These are phyloP conservation scores for Athelia psychrophila DNA, from an alignment of 1,284 basidiomycete genomes.

Conservation along the genomic window DNA sequence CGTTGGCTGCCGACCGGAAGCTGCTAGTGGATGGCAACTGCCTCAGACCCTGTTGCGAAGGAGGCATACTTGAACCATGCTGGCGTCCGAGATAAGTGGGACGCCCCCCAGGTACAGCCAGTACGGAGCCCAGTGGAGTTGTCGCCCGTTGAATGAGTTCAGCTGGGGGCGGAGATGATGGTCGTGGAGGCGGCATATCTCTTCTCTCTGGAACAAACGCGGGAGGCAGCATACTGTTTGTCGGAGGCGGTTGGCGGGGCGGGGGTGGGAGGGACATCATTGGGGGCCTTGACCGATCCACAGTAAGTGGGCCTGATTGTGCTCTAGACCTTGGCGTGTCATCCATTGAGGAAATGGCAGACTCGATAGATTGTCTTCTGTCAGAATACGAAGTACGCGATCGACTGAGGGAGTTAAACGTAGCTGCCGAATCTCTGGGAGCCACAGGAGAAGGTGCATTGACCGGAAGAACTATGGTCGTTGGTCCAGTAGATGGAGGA, in stretches of 20 bases:
- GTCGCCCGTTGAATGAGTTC: slow-evolving; percentile 87
- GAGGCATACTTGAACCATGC: slow-evolving; percentile 70
- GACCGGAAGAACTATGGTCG: slow-evolving; percentile 23
- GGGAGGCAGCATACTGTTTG: slow-evolving; percentile 70
- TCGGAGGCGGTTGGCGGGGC: slow-evolving; percentile 76
- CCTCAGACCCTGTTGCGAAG: slow-evolving; percentile 57
- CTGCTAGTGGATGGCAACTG: slow-evolving; percentile 77
- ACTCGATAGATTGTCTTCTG: slow-evolving; percentile 55
- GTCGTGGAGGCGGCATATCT: slow-evolving; percentile 72
- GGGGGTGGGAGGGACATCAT: slow-evolving; percentile 86
- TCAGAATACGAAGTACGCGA: slow-evolving; percentile 40
- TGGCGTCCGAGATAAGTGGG: slow-evolving; percentile 46
- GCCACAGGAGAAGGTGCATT: slow-evolving; percentile 15
- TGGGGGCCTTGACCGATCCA: slow-evolving; percentile 82
- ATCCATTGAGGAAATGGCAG: slow-evolving; percentile 52
- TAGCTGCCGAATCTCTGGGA: slow-evolving; percentile 24
- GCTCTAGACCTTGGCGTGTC: slow-evolving; percentile 53
- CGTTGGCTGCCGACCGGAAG: slow-evolving; percentile 70
- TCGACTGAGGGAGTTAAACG: slow-evolving; percentile 30
- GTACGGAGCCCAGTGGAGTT: slow-evolving; percentile 69
- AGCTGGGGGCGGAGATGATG: slow-evolving; percentile 85
- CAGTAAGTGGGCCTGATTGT: slow-evolving; percentile 42
- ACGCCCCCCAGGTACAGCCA: slow-evolving; percentile 54
- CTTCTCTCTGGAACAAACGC: slow-evolving; percentile 70
- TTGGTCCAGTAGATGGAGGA: slow-evolving; percentile 35